Percentiles rank a stretch among this genome's conserved stretches.
These are phyloP conservation scores for Lotmaria passim DNA, from an alignment of 208 protist species.

Conservation along the genomic window DNA sequence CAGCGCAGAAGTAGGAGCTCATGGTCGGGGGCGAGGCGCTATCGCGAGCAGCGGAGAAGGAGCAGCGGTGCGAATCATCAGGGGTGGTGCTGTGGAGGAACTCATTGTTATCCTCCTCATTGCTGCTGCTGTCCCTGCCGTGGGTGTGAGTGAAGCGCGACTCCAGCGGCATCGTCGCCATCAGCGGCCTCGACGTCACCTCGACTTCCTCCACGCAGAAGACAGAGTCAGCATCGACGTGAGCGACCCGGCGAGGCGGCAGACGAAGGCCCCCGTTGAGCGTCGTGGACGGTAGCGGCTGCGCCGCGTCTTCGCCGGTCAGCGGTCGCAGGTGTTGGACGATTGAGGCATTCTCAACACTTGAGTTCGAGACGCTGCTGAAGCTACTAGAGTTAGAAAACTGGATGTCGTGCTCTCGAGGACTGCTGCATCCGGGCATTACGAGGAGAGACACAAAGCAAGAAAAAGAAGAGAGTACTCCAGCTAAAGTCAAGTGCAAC, in stretches of 20 bases:
- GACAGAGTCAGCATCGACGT: background rate
- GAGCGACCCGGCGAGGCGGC: background rate
- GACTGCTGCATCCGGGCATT: background rate
- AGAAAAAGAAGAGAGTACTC: background rate
- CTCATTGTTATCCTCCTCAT: background rate
- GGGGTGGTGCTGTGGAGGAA: constrained; percentile 4
- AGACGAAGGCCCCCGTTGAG: background rate
- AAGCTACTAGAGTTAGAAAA: constrained; percentile 30
- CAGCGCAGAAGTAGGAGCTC: constrained; percentile 20
- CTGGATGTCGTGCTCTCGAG: background rate
- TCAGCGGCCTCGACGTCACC: background rate
- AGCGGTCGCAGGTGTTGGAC: background rate
- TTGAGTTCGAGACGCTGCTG: constrained; percentile 4
- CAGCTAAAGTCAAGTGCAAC: background rate
- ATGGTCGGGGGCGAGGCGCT: constrained; percentile 17
- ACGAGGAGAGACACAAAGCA: background rate
- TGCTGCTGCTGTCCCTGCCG: background rate
- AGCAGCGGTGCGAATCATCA: background rate
- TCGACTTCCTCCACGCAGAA: background rate
- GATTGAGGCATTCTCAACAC: background rate
- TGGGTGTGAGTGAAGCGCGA: background rate
- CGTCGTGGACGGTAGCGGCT: background rate
- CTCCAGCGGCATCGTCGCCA: background rate
- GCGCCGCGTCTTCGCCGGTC: no score
- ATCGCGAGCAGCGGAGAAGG: constrained; percentile 11